Evolutionary conservation across 192 early-diverging fungal genomes (phyloP).

Genomic region (Coemansia sp.): DNA sequence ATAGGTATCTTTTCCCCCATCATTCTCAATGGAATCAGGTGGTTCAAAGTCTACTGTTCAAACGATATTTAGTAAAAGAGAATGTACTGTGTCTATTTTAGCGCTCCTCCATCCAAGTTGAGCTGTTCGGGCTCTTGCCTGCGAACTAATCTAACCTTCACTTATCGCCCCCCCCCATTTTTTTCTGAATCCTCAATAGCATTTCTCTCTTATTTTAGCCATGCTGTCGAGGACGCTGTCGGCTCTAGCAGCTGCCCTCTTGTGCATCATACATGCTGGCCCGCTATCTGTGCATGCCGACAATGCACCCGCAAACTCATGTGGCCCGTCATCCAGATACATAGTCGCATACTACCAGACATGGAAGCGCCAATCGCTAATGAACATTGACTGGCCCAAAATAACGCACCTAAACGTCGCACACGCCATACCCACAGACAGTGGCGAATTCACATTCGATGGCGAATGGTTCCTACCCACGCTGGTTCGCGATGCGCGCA

Average conservation of each 20-base stretch:
- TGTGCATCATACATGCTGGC: not conserved
- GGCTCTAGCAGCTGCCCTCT: not conserved
- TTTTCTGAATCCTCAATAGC: not conserved
- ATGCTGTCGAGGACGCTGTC: slow-evolving; percentile 3
- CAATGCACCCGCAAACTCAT: not conserved
- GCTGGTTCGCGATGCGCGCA: slow-evolving; percentile 51
- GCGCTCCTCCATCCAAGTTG: not conserved
- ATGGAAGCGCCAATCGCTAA: slow-evolving; percentile 46
- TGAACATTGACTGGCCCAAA: slow-evolving; percentile 48
- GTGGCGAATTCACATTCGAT: slow-evolving; percentile 51
- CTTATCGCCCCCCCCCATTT: not conserved
- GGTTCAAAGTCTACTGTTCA: too few species aligned
- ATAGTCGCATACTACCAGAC: slow-evolving; percentile 50
- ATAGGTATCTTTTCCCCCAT: not conserved
- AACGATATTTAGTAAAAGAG: too few species aligned
- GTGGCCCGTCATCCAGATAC: slow-evolving; percentile 49
- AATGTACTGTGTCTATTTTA: not conserved
- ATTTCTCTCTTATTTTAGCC: not conserved
- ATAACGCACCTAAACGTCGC: slow-evolving; percentile 52
- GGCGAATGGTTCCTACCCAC: slow-evolving; percentile 57
- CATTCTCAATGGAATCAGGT: too few species aligned
- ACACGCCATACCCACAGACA: slow-evolving; percentile 51
- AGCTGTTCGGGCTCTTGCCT: too few species aligned
- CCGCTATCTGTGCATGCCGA: not conserved
- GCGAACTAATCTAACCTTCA: too few species aligned